phyloP scores from a whole-genome alignment of 768 basidiomycete species.

The Rhizopogon vulgaris region DNA sequence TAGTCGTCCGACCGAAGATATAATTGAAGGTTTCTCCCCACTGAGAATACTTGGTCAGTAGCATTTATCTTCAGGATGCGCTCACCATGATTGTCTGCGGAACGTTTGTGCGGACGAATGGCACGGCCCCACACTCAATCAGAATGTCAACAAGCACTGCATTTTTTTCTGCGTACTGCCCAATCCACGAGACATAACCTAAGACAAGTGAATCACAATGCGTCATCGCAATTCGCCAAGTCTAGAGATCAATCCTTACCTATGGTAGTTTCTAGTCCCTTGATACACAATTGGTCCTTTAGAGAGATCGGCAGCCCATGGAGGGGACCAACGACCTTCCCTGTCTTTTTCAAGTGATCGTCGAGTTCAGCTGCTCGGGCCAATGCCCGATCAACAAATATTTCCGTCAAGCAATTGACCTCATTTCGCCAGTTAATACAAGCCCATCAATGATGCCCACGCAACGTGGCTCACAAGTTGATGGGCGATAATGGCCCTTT shows the following conservation, averaged over 20 bases:
- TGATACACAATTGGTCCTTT: conserved; percentile 68
- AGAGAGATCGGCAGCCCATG: conserved; percentile 72
- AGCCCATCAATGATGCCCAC: background rate
- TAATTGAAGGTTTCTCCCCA: conserved; percentile 76
- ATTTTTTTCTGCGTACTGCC: conserved; percentile 39
- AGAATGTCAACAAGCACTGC: conserved; percentile 62
- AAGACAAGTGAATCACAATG: background rate
- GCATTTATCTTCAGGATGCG: background rate
- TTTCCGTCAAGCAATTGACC: conserved; percentile 80
- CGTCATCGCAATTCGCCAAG: too few species aligned
- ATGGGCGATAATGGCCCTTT: conserved; percentile 74
- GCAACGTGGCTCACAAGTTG: conserved; percentile 47
- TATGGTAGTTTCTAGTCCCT: conserved; percentile 66
- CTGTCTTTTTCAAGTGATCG: conserved; percentile 51
- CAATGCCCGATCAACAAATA: conserved; percentile 69
- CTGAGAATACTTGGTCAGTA: conserved; percentile 27
- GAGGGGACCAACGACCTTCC: conserved; percentile 61
- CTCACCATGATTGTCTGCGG: conserved; percentile 71
- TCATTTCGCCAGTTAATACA: conserved; percentile 19
- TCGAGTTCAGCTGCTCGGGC: conserved; percentile 62
- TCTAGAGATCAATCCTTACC: conserved; percentile 13
- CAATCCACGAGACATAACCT: conserved; percentile 69
- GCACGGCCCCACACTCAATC: conserved; percentile 58
- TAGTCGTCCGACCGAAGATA: conserved; percentile 72
- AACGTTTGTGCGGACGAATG: conserved; percentile 70